Evolutionary conservation across 345 rosid species (phyloP).

Genomic region (Balakata baccata): DNA sequence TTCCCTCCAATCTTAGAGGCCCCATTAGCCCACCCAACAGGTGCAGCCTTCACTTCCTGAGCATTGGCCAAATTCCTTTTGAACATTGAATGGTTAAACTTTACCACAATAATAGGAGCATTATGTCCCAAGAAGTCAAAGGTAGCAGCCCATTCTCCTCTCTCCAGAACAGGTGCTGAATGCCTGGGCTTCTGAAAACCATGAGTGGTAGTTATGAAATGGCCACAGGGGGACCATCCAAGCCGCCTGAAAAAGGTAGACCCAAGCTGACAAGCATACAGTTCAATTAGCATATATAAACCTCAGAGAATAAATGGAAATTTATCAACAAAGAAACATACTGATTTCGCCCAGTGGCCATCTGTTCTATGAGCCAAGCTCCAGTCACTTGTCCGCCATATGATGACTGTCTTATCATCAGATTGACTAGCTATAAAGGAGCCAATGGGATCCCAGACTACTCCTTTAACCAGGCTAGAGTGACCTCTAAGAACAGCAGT

Average conservation of each 20-base stretch:
- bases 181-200: constrained; percentile 99
- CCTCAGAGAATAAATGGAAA: neutral
- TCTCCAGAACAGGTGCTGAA: constrained; percentile 97
- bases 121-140: constrained; percentile 97
- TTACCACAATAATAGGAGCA: constrained; percentile 94
- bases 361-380: constrained; percentile 90
- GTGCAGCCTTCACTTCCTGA: constrained; percentile 52
- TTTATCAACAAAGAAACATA: constrained; percentile 28
- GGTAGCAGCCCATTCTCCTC: constrained; percentile 98
- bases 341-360: constrained; percentile 99
- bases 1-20: constrained; percentile 71
- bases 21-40: constrained; percentile 87
- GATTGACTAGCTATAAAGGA: constrained; percentile 98
- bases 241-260: constrained; percentile 98
- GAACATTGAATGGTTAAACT: constrained; percentile 96
- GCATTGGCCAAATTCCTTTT: constrained; percentile 45
- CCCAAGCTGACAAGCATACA: constrained; percentile 62
- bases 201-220: constrained; percentile 93
- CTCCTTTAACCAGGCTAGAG: constrained; percentile 95
- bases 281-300: constrained; percentile 22
- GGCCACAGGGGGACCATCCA: constrained; percentile 99
- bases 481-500: constrained; percentile 97
- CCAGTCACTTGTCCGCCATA: constrained; percentile 99
- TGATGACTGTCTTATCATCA: constrained; percentile 96
- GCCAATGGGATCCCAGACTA: constrained; percentile 98